Evolutionary conservation across 2,329 filamentous ascomycete species (phyloP), one percentile per base, ranked within the genome.

Genomic region (Ophiostoma perfectum): DNA sequence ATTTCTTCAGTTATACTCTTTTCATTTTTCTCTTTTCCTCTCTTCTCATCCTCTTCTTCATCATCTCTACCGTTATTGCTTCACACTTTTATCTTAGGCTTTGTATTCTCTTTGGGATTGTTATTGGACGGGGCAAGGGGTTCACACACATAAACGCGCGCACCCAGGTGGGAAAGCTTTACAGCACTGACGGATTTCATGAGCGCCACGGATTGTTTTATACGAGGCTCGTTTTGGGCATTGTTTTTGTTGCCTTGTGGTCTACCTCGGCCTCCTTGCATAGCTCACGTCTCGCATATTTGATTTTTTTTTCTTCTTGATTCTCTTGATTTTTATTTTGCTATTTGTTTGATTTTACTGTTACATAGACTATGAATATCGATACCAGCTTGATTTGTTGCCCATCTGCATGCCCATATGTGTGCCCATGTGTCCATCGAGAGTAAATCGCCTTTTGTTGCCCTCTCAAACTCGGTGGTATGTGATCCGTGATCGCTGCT

Each of bases 101-200:
- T 47, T 60, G 8, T 66, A 66, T 66, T 55, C 27, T 55, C 27
- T 45, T 64, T 44, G 55, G 55, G 55, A 60, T 18, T 60, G 49
- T 55, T 45, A 65, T 36, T 42, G 67, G 45, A 6, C n/a, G 39
- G 18, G 62, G 66, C 47, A 52, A 44, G 52, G 47, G 38, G 9
- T 62, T 64, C 66, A 69, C 60, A 63, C 36, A 62, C 14, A 62
- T 62, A 62, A 38, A 62, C 27, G 58, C 58, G 58, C 38, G n/a
- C 60, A 63, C 60, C 60, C 60, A 63, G 60, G 60, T 63, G 60
- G 63, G 42, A 64, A 42, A 42, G 42, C 63, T 64, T 47, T 47
- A 36, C 63, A 36, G 18, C 42, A 45, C 18, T 64, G 39, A 27
- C 8, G 63, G 18, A 9, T 45, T 64, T 45, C n/a, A 64, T 47